Conservation (phyloP, 768 basidiomycete genomes). For the Mycena metata region DNA sequence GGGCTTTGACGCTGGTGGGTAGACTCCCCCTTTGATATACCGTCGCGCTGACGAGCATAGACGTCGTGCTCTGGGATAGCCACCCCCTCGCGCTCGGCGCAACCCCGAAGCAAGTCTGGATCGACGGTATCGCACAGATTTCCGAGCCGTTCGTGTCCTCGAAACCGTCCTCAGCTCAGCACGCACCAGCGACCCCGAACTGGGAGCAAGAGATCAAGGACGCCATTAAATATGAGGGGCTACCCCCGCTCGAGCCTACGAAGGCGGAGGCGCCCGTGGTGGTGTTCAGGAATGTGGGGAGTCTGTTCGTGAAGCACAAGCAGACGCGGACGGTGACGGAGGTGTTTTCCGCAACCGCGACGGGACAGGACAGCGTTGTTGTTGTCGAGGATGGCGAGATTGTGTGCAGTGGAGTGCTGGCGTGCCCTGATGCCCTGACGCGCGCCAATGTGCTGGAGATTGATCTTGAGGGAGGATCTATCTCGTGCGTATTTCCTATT, state of each 20-base stretch:
- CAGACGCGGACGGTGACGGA: conserved; percentile 5
- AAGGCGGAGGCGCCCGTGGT: conserved; percentile 11
- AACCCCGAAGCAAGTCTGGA: conserved; percentile 84
- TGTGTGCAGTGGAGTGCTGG: conserved; percentile 21
- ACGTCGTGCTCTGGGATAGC: conserved; percentile 75
- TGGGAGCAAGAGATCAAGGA: conserved; percentile 73
- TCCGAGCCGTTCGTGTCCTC: conserved; percentile 49
- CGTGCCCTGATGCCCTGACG: conserved; percentile 8
- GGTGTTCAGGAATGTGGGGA: conserved; percentile 34
- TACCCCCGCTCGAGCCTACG: conserved; percentile 64
- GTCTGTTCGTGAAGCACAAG: conserved; percentile 23
- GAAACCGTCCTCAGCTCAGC: conserved; percentile 66
- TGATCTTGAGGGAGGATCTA: conserved; percentile 34
- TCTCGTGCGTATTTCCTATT: conserved; percentile 9
- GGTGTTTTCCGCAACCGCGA: conserved; percentile 12
- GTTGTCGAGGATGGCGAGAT: conserved; percentile 26
- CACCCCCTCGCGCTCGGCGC: conserved; percentile 85
- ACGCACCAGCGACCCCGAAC: conserved; percentile 65
- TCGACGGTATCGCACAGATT: conserved; percentile 85
- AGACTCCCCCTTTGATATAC: neutral
- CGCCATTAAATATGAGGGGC: conserved; percentile 72
- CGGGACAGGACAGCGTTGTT: conserved; percentile 2
- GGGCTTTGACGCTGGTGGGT: conserved; percentile 78
- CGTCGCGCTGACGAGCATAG: conserved; percentile 40
- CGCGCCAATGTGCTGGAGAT: conserved; percentile 19